A percentile compares a stretch with the other conserved stretches of the same genome.
phyloP scores from a whole-genome alignment of 805 yeast genomes.

The Hanseniaspora lachancei region DNA sequence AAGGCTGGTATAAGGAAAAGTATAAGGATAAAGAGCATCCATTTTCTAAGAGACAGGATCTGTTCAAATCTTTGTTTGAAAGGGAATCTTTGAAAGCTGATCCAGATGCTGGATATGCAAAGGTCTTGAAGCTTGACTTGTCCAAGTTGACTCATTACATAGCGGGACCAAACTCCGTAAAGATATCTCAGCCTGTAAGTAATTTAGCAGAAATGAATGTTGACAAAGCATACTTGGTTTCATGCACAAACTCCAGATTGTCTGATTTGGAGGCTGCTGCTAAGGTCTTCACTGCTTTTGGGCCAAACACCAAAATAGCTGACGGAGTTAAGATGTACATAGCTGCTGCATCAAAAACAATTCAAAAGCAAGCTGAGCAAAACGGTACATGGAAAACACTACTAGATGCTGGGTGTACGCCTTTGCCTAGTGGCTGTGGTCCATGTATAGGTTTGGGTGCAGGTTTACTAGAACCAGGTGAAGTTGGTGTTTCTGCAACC shows the following conservation, averaged over 20 bases:
- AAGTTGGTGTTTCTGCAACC: slow-evolving; percentile 96
- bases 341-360: slow-evolving; percentile 92
- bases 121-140: slow-evolving; percentile 70
- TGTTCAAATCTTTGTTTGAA: slow-evolving; percentile 24
- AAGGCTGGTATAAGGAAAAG: slow-evolving; percentile 66
- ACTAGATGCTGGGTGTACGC: slow-evolving; percentile 83
- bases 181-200: slow-evolving; percentile 66
- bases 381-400: slow-evolving; percentile 86
- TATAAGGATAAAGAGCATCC: slow-evolving; percentile 30
- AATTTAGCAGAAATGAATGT: slow-evolving; percentile 62
- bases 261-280: slow-evolving; percentile 94
- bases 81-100: slow-evolving; percentile 37
- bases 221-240: slow-evolving; percentile 92
- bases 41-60: slow-evolving; percentile 17
- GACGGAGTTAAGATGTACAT: slow-evolving; percentile 88
- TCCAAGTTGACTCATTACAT: slow-evolving; percentile 72
- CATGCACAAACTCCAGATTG: slow-evolving; percentile 91
- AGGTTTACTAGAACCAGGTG: slow-evolving; percentile 87
- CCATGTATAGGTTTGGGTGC: slow-evolving; percentile 97
- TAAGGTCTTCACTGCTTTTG: slow-evolving; percentile 38
- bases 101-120: slow-evolving; percentile 72
- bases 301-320: slow-evolving; percentile 62
- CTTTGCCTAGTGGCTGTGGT: slow-evolving; percentile 98
- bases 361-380: slow-evolving; percentile 82
- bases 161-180: slow-evolving; percentile 96